A percentile compares a stretch with the other conserved stretches of the same genome.
Evolutionary conservation across 2,329 filamentous ascomycete genomes (phyloP).

Genomic region (Coniochaeta sp.): DNA sequence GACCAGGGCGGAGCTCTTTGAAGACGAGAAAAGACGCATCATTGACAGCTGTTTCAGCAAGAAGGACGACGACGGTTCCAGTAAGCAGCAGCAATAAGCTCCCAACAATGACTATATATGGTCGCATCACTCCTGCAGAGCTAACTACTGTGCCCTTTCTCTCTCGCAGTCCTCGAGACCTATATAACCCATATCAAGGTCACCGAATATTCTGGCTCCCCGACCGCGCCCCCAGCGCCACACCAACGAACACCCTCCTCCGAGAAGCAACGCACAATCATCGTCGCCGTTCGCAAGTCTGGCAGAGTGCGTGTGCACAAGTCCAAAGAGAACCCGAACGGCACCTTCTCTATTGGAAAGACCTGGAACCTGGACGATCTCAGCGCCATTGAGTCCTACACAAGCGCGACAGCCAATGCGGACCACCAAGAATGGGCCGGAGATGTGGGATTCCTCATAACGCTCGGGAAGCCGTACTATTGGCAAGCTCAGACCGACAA

Average conservation of each 20-base stretch:
- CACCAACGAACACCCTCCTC: conserved; percentile 60
- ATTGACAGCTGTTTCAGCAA: conserved; percentile 92
- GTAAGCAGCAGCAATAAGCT: conserved; percentile 40
- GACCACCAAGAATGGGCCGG: conserved; percentile 70
- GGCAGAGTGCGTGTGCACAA: conserved; percentile 94
- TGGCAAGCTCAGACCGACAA: conserved; percentile 92
- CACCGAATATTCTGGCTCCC: conserved; percentile 75
- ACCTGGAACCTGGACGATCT: conserved; percentile 96
- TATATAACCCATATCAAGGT: conserved; percentile 98
- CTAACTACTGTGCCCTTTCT: background rate
- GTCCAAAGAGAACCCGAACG: conserved; percentile 89
- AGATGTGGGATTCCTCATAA: conserved; percentile 78
- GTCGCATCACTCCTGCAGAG: background rate
- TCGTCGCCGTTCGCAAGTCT: conserved; percentile 87
- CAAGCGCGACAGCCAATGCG: conserved; percentile 48
- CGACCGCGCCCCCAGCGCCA: conserved; percentile 77
- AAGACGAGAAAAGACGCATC: conserved; percentile 93
- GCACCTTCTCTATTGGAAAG: conserved; percentile 94
- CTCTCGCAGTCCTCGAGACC: conserved; percentile 65
- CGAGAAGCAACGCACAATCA: conserved; percentile 86
- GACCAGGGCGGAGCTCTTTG: conserved; percentile 71
- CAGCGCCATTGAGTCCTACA: conserved; percentile 74
- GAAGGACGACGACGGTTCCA: conserved; percentile 76
- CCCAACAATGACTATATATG: background rate
- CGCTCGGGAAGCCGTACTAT: conserved; percentile 89